phyloP scores from a whole-genome alignment of 768 basidiomycete species.

The Strobilomyces dryophilus region DNA sequence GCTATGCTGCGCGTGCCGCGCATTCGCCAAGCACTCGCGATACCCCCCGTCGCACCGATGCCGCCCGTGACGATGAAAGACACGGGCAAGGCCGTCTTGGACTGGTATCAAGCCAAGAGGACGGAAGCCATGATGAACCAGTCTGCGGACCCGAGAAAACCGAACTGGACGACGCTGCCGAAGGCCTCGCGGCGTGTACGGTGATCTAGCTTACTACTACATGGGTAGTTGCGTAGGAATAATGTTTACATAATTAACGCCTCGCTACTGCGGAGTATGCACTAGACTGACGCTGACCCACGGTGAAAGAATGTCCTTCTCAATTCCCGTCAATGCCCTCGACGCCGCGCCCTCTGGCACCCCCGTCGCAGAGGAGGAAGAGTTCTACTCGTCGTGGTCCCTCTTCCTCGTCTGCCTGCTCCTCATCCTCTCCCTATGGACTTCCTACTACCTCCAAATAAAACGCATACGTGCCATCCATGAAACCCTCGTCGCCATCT shows the following conservation, averaged over 20 bases:
- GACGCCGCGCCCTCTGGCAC: constrained; percentile 26
- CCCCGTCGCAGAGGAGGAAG: constrained; percentile 68
- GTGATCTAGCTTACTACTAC: neutral
- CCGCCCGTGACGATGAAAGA: constrained; percentile 29
- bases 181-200: constrained; percentile 16
- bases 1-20: constrained; percentile 38
- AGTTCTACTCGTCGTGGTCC: constrained; percentile 93
- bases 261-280: constrained; percentile 2
- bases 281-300: constrained; percentile 2
- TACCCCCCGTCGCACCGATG: constrained; percentile 22
- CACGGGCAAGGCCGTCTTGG: constrained; percentile 16
- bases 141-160: constrained; percentile 11
- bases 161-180: constrained; percentile 22
- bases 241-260: constrained; percentile 14
- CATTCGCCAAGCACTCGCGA: constrained; percentile 37
- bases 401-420: constrained; percentile 89
- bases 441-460: constrained; percentile 97
- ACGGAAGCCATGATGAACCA: constrained; percentile 2
- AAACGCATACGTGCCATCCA: constrained; percentile 93
- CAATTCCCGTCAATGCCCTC: constrained; percentile 30
- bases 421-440: constrained; percentile 91
- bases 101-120: constrained; percentile 14
- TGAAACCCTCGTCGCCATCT: constrained; percentile 92
- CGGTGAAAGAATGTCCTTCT: constrained; percentile 36
- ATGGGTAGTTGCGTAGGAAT: neutral